Base-by-base conservation (phyloP, 306 rosid genomes). In the Pterocarpus santalinus region DNA sequence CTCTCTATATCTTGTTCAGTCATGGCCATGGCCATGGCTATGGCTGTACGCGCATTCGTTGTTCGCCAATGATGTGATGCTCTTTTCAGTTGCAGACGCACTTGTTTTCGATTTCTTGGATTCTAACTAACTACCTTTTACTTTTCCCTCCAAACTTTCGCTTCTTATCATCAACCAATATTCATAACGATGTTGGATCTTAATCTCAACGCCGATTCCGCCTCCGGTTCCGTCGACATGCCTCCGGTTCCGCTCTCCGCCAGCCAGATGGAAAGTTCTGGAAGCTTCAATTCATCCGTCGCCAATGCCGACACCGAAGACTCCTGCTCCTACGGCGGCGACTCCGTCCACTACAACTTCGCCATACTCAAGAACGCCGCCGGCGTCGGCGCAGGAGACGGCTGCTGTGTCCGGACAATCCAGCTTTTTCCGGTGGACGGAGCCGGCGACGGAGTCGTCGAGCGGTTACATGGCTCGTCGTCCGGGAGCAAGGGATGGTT, bases 151-250 rank as follows among this genome's bases (percentile, higher is more conserved):
- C 74, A 73, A 76, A 78, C 60, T 10, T 56, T 28, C 3, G 53
- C 53, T 47, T 4, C 9, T 47, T 30, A 55, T 4, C 53, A 9
- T 22, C 28, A 22, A 22, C 1, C 28, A 47, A 51, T 5, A 1
- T 1, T 47, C 53, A 47, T 2, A 78, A 30, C 83, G 78, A 94
- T 94, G 97, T 80, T 94, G 89, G 97, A 94, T 92, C 97, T 92
- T 79, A 94, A 91, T 80, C 94, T 92, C 84, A 81, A 66, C 87
- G 85, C 85, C 44, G 85, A 62, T 53, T 82, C 67, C 77, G 35
- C 86, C n/a, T 15, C 72, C 55, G 82, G 69, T 53, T 79, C 86
- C 32, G 56, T 73, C 22, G 84, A 79, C 49, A 47, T 47, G 53
- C 14, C 53, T 1, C 53, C 53, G 61, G 28, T 72, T 1, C 90